These are phyloP conservation scores for Garcia nutans DNA, from an alignment of 345 rosid genomes.

Conservation along the genomic window DNA sequence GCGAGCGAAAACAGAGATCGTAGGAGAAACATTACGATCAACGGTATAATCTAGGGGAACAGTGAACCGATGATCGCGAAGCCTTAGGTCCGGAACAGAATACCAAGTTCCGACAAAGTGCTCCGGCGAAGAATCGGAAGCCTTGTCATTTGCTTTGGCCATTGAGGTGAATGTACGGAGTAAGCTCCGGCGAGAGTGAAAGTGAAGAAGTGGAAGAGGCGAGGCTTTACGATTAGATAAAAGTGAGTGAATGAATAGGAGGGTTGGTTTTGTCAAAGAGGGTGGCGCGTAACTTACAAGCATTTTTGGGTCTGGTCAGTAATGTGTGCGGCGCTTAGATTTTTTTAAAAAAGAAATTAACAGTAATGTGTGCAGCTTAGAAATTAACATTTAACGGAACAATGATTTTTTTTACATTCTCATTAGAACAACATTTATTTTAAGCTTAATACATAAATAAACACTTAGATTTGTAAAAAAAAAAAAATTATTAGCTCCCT, in stretches of 20 bases:
- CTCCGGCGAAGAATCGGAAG: slow-evolving; percentile 28
- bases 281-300: slow-evolving; percentile 31
- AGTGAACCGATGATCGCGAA: slow-evolving; percentile 73
- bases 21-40: slow-evolving; percentile 36
- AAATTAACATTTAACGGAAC: no score
- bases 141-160: slow-evolving; percentile 26
- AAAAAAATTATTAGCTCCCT: no score
- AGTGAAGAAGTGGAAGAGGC: not conserved
- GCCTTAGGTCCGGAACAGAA: slow-evolving; percentile 78
- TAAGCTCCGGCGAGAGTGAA: slow-evolving; percentile 25
- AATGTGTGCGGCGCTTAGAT: not conserved
- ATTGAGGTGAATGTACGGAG: slow-evolving; percentile 30
- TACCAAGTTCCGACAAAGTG: slow-evolving; percentile 66
- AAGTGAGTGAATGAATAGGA: slow-evolving; percentile 10
- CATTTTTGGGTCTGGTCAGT: slow-evolving; percentile 17
- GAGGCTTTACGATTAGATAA: slow-evolving; percentile 19
- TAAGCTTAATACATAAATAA: no score
- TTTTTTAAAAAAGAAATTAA: no score
- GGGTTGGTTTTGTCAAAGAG: slow-evolving; percentile 20
- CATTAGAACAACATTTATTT: no score
- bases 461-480: no score
- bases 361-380: not conserved
- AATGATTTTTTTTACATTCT: no score
- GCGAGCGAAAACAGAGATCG: slow-evolving; percentile 72
- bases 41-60: slow-evolving; percentile 75